Base-by-base conservation (phyloP, 108 stramenopile genomes). In the Ochromonas danica region DNA sequence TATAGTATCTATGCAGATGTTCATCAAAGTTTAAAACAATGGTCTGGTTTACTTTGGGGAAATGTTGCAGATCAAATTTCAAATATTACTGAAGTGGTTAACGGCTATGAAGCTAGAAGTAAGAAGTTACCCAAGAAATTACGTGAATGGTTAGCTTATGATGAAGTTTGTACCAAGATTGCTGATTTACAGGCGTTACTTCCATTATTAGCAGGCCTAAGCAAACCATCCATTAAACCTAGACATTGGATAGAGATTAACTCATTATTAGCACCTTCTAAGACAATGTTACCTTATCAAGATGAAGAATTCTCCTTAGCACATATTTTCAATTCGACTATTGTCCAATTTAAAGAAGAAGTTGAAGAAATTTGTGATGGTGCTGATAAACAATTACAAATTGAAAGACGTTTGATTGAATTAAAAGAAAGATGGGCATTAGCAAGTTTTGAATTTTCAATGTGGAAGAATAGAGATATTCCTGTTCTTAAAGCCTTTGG, bases 1-100 rank as follows among this genome's bases (percentile, higher is more conserved):
- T 90, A 90, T 74, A 63, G 71, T 10, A 81, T 90, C 25, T 89
- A 88, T 74, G 71, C 81, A 61, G 89, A 90, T 63, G 89, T 89
- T 33, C 39, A 87, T 36, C 63, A 79, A 33, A 82, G 85, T n/a
- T 61, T 88, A 10, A 83, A 88, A 0, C 61, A 72, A 61, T 85
- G 67, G 28, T 62, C 57, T 27, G 61, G 1, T 14, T 17, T 87
- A 1, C 17, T 79, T 27, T 90, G 89, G 89, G 39, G 33, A 3
- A 80, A 88, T 62, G 83, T 83, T 1, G 28, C 79, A 31, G 87
- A 86, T 0, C 80, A 65, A 38, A 43, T 89, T 14, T 70, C 61
- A 1, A 40, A 61, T 0, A 90, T 89, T 81, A 35, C 42, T 1
- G 86, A 86, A 22, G 70, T 70, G 42, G 83, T 87, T 31, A 61